phyloP scores from a whole-genome alignment of 2,329 filamentous ascomycete genomes.

The Talaromyces sp. region DNA sequence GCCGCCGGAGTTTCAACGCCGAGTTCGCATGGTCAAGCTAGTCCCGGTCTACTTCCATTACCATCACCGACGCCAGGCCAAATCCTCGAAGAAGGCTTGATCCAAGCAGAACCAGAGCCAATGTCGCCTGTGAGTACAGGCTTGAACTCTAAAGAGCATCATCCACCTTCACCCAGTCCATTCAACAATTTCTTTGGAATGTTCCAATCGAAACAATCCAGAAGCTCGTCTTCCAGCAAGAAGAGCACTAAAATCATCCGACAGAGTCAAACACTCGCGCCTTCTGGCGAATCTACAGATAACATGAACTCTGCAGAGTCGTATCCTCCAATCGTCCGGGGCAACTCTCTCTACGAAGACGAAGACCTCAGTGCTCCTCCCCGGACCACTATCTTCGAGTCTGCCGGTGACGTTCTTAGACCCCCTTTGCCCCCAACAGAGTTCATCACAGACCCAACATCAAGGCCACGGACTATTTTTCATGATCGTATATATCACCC shows the following conservation, averaged over 20 bases:
- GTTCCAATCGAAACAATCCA: slow-evolving; percentile 61
- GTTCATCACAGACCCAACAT: slow-evolving; percentile 78
- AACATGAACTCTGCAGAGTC: slow-evolving; percentile 2
- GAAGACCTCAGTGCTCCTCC: slow-evolving; percentile 67
- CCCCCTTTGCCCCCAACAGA: slow-evolving; percentile 78
- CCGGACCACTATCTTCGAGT: slow-evolving; percentile 89
- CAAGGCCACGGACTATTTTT: slow-evolving; percentile 84
- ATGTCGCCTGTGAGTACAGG: slow-evolving; percentile 11
- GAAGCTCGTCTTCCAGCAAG: slow-evolving; percentile 40
- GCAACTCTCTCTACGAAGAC: slow-evolving; percentile 50
- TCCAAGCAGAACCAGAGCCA: slow-evolving; percentile 19
- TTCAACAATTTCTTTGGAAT: slow-evolving; percentile 67
- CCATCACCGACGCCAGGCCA: slow-evolving; percentile 21
- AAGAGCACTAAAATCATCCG: slow-evolving; percentile 63
- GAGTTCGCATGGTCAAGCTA: not conserved
- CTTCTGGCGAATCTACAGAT: slow-evolving; percentile 23
- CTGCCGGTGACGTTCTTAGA: slow-evolving; percentile 86
- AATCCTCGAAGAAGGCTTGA: slow-evolving; percentile 20
- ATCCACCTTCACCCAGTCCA: slow-evolving; percentile 41
- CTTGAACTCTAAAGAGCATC: slow-evolving; percentile 19
- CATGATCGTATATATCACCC: slow-evolving; percentile 96
- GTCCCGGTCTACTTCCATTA: slow-evolving; percentile 3
- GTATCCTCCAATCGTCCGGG: slow-evolving; percentile 40
- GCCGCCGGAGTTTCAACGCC: not conserved
- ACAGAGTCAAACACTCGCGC: slow-evolving; percentile 68